Evolutionary conservation across 2,329 filamentous ascomycete genomes (phyloP), one percentile per base, ranked within the genome.

Genomic region (Corniculantispora saksenae): DNA sequence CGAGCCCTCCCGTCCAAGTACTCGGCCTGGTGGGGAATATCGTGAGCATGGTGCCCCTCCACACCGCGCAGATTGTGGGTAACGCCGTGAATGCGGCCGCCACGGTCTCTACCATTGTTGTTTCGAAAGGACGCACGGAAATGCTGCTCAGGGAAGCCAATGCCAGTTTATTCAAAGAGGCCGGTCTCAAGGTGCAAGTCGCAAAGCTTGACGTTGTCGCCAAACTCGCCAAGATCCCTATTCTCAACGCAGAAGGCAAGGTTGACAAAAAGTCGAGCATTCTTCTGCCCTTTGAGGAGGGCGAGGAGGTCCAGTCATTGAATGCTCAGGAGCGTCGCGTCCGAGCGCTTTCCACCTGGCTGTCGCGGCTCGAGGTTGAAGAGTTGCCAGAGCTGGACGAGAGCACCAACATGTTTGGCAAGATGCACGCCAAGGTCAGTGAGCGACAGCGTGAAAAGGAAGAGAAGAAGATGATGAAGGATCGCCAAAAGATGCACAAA

Each of bases 181-280:
- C 47, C 6, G 67, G 69, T 2, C 48, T 71, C 1, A 58, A 67
- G 50, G 65, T 58, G 1, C 61, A 67, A 35, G 56, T 71, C 10
- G 68, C 68, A 10, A 68, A 64, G 61, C 63, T 71, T 2, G 68
- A 70, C 15, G 68, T 67, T 5, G 61, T 71, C 17, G 69, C 69
- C 12, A 63, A 63, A 40, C 23, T 71, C 12, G 65, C 61, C 8
- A 59, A 59, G 2, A 69, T 71, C 38, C 69, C 69, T 10, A 59
- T 70, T 4, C 58, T 70, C 2, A 53, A 70, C 51, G 63, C 23
- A 8, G 57, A 62, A n/a, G 68, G 66, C 15, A 68, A 65, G 12
- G 40, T 68, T 3, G 50, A 66, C 17, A 68, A 66, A 54, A 61
- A 54, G 3, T 32, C 67, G 15, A 38, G 40, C 4, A 32, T 71